A percentile compares a stretch with the other conserved stretches of the same genome.
phyloP scores from a whole-genome alignment of 169 alveolate genomes.

The Plasmodium fragile region DNA sequence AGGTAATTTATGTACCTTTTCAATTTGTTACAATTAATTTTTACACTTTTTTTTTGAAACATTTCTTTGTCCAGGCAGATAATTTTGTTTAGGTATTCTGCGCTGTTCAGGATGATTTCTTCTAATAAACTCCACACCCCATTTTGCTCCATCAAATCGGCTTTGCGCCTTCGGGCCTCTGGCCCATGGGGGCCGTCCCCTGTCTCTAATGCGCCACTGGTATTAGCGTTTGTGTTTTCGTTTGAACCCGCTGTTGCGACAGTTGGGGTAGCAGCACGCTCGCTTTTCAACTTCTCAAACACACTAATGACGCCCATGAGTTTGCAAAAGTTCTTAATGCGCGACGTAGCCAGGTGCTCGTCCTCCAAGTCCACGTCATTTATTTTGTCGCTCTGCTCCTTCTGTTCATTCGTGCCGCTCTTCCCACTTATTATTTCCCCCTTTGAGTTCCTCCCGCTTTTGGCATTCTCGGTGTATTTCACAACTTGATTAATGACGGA shows the following conservation, averaged over 20 bases:
- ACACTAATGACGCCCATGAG: slow-evolving; percentile 9
- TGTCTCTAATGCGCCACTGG: neutral
- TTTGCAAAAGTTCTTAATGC: slow-evolving; percentile 45
- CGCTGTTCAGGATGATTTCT: slow-evolving; percentile 52
- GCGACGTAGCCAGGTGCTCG: neutral
- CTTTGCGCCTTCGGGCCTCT: neutral
- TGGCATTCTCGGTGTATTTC: slow-evolving; percentile 26
- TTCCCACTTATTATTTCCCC: neutral
- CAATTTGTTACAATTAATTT: slow-evolving; percentile 50
- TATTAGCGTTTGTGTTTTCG: neutral
- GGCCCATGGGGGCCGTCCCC: neutral
- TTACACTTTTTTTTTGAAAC: slow-evolving; percentile 46
- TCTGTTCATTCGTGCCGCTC: neutral
- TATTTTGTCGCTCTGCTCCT: neutral
- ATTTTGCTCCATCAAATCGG: slow-evolving; percentile 5
- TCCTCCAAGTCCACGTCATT: slow-evolving; percentile 25
- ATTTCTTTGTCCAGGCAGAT: slow-evolving; percentile 47
- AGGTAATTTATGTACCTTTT: slow-evolving; percentile 48
- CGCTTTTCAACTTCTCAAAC: slow-evolving; percentile 22
- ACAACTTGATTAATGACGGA: slow-evolving; percentile 14
- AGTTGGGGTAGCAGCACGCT: neutral
- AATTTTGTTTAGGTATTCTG: slow-evolving; percentile 46
- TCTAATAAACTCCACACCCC: slow-evolving; percentile 20
- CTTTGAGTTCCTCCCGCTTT: slow-evolving; percentile 7
- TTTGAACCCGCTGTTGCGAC: neutral